phyloP scores from a whole-genome alignment of 164 flowering plant genomes.

The Sedum album region DNA sequence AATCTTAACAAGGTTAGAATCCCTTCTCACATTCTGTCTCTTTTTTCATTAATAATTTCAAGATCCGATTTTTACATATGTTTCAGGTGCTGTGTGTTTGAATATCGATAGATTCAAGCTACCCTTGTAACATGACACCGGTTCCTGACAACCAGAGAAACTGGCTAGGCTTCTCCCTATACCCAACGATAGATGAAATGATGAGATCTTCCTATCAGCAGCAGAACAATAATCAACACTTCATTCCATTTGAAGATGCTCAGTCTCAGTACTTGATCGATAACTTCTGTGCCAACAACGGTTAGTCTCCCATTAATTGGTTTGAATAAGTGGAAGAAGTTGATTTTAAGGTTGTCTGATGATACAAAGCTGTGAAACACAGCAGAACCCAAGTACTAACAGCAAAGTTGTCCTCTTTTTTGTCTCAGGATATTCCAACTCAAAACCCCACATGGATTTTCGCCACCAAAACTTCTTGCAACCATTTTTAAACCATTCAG shows the following conservation, averaged over 20 bases:
- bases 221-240: constrained; percentile 20
- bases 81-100: too few species aligned
- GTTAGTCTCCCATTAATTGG: too few species aligned
- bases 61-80: too few species aligned
- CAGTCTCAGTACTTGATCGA: constrained; percentile 44
- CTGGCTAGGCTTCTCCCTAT: constrained; percentile 74
- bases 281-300: constrained; percentile 35
- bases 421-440: not conserved
- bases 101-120: too few species aligned
- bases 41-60: too few species aligned
- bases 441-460: not conserved
- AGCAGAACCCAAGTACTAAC: not conserved
- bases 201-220: constrained; percentile 18
- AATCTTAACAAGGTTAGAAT: too few species aligned
- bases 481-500: constrained; percentile 11
- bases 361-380: too few species aligned
- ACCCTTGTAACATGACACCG: constrained; percentile 38
- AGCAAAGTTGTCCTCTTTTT: not conserved
- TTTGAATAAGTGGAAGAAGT: too few species aligned
- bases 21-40: too few species aligned
- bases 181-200: constrained; percentile 38
- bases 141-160: constrained; percentile 24
- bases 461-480: too few species aligned
- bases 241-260: constrained; percentile 22
- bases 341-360: too few species aligned